These are phyloP conservation scores for Turritis glabra DNA, from an alignment of 345 rosid genomes.

Conservation along the genomic window DNA sequence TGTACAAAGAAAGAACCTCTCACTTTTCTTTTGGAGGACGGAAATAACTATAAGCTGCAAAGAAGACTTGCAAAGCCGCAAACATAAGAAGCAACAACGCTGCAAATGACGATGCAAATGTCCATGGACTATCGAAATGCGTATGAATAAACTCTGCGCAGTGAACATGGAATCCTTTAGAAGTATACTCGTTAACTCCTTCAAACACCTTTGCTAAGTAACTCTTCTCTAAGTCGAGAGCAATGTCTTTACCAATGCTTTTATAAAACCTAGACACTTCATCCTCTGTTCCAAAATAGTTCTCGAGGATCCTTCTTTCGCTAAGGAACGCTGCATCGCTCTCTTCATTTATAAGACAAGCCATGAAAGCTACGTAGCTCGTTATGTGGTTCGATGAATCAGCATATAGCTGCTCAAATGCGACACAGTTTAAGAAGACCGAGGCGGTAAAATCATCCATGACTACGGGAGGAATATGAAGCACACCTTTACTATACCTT, in stretches of 20 bases:
- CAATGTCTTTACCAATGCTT: conserved; percentile 52
- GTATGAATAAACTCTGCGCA: conserved; percentile 58
- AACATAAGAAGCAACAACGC: conserved; percentile 50
- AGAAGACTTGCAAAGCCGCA: conserved; percentile 47
- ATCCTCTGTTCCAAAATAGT: conserved; percentile 55
- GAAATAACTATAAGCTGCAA: conserved; percentile 40
- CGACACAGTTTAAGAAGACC: conserved; percentile 53
- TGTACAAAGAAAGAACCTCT: background rate
- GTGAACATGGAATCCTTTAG: conserved; percentile 45
- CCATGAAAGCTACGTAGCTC: conserved; percentile 53
- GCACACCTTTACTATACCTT: conserved; percentile 43
- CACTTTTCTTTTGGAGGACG: conserved; percentile 22
- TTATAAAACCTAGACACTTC: conserved; percentile 52
- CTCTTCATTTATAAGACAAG: conserved; percentile 50
- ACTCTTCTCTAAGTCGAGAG: conserved; percentile 43
- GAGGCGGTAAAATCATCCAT: conserved; percentile 47
- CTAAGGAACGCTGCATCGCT: conserved; percentile 49
- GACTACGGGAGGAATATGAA: conserved; percentile 49
- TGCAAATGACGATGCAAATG: conserved; percentile 55
- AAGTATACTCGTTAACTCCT: conserved; percentile 52
- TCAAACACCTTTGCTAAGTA: conserved; percentile 46
- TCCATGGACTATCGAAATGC: conserved; percentile 64
- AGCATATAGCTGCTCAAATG: conserved; percentile 54
- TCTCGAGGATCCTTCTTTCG: conserved; percentile 50
- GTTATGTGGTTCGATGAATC: conserved; percentile 53